Percentiles rank a stretch among this genome's conserved stretches.
Evolutionary conservation across 2,329 filamentous ascomycete genomes (phyloP).

Genomic region (Albifimbria verrucaria): DNA sequence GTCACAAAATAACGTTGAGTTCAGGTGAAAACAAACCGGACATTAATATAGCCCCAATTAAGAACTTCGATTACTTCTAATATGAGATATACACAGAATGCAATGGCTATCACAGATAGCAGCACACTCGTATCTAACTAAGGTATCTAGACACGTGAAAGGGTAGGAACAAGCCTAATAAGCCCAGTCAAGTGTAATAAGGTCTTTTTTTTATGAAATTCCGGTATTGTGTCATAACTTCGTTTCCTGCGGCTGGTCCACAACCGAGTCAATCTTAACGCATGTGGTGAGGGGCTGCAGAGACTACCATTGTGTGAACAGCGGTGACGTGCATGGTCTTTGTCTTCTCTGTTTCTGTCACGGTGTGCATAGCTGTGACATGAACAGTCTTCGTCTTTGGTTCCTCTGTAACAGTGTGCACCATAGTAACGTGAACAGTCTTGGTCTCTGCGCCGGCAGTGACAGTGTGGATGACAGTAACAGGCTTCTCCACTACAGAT

Average conservation of each 20-base stretch:
- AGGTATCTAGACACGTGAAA: no score
- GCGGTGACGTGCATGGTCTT: background rate
- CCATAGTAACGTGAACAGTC: background rate
- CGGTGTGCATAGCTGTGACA: no score
- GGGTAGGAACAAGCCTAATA: no score
- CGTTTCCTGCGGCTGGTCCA: background rate
- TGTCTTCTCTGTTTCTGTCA: background rate
- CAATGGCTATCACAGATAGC: no score
- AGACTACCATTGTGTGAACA: background rate
- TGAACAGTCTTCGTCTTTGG: background rate
- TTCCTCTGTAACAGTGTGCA: background rate
- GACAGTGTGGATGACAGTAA: background rate
- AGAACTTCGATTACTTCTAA: no score
- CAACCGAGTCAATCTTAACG: background rate
- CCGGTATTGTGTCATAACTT: background rate
- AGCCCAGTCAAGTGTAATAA: no score
- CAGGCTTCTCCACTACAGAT: background rate
- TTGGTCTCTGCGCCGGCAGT: background rate
- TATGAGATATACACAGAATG: no score
- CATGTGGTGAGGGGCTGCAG: background rate
- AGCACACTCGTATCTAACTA: no score
- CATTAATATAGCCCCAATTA: no score
- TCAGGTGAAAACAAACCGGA: no score
- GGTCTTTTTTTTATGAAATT: background rate
- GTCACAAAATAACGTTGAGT: no score